These are phyloP conservation scores for Knoxia roxburghii DNA, from an alignment of 257 asterid genomes.

Conservation along the genomic window DNA sequence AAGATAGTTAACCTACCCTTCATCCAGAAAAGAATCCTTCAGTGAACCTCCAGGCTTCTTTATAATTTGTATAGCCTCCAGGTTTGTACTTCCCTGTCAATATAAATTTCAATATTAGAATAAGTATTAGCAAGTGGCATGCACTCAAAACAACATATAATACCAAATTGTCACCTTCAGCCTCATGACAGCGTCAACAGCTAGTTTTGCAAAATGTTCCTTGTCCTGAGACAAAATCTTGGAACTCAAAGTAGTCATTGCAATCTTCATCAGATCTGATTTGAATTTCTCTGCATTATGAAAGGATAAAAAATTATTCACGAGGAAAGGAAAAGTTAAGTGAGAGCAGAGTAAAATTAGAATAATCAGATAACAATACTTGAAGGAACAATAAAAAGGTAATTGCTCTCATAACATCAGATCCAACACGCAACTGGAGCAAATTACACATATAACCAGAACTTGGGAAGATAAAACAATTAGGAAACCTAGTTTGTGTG, in stretches of 20 bases:
- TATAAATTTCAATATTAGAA: slow-evolving; percentile 18
- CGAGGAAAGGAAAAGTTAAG: not conserved
- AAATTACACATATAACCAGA: too few relatives aligned
- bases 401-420: too few relatives aligned
- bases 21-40: slow-evolving; percentile 82
- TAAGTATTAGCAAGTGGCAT: not conserved
- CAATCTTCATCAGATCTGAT: slow-evolving; percentile 73
- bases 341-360: not conserved
- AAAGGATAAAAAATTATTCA: not conserved
- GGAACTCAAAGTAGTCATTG: slow-evolving; percentile 92
- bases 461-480: too few relatives aligned
- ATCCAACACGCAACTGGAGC: too few relatives aligned
- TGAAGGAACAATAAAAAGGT: not conserved
- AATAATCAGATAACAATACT: not conserved
- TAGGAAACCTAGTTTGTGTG: not conserved
- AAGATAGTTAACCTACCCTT: slow-evolving; percentile 46
- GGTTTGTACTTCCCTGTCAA: slow-evolving; percentile 84
- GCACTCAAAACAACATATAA: not conserved
- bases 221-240: slow-evolving; percentile 89
- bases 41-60: slow-evolving; percentile 92
- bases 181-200: slow-evolving; percentile 92
- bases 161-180: slow-evolving; percentile 49
- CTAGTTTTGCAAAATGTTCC: slow-evolving; percentile 78
- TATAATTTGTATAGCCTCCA: slow-evolving; percentile 87
- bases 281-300: slow-evolving; percentile 64